Base-by-base conservation (phyloP, 179 eudicot species). In the Sideroxylon spinosum region DNA sequence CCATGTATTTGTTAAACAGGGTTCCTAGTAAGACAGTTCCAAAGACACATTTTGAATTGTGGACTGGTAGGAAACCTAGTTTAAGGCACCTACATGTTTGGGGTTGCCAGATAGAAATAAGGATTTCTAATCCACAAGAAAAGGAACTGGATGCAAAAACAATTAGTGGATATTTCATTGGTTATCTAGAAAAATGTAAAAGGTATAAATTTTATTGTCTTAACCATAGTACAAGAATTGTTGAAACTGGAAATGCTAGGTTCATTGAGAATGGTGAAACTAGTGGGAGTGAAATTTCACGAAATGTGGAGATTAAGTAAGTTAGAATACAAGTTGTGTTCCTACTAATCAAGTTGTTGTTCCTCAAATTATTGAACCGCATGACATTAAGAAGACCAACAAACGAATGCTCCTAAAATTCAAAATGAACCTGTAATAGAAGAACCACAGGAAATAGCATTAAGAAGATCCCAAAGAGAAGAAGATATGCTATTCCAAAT, bases 51-150 rank as follows among this genome's bases (percentile, higher is more conserved):
- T 73, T 52, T 73, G 46, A 73, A 56, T 10, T 55, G 61, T 53
- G 76, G 76, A 73, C 37, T n/a, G 17, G 75, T 16, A 71, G 75
- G 61, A 71, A 71, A 71, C 71, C 71, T 61, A 71, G 75, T 71
- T 71, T 71, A 71, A 71, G 60, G 44, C 75, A 72, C 61, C 62
- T 72, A 25, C 62, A 72, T 55, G 75, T 72, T 53, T 72, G 61
- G 75, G 75, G 75, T 72, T 72, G 32, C 62, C 61, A 25, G 53
- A 7, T 23, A 50, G 23, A 6, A 70, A 56, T 17, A 13, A 56
- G 61, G n/a, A 56, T 56, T 56, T 56, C 14, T 13, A 56, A 56
- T 56, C n/a, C 61, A 56, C 68, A 64, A 10, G 2, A 64, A 25
- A 64, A 64, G 44, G 26, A 23, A 64, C 26, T 28, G 68, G 68